Percentiles rank a stretch among this genome's conserved stretches.
phyloP scores from a whole-genome alignment of 345 rosid genomes.

The Linum trigynum region DNA sequence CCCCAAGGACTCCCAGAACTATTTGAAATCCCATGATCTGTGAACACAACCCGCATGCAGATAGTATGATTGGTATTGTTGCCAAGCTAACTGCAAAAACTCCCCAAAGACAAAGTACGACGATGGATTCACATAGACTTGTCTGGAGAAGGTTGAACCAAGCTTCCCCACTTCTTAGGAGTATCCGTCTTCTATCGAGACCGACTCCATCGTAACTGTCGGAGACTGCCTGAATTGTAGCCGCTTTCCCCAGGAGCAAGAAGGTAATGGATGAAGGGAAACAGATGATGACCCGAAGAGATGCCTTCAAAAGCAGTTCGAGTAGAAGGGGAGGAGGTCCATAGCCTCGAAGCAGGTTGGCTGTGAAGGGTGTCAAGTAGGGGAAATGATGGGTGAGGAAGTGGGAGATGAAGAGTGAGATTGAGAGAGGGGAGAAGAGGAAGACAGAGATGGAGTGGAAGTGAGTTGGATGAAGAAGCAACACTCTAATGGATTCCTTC shows the following conservation, averaged over 20 bases:
- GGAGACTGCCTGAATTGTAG: conserved; percentile 27
- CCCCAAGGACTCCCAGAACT: conserved; percentile 15
- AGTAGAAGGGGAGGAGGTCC: background rate
- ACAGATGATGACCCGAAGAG: conserved; percentile 18
- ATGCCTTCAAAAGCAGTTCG: conserved; percentile 17
- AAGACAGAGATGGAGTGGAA: conserved; percentile 25
- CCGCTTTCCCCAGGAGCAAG: conserved; percentile 23
- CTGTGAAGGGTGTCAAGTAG: conserved; percentile 11
- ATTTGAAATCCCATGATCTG: conserved; percentile 9
- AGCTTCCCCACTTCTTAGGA: conserved; percentile 7
- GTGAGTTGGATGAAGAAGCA: conserved; percentile 23
- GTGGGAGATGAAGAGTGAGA: background rate
- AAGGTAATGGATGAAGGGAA: conserved; percentile 26
- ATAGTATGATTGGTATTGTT: conserved; percentile 7
- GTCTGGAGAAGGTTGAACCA: conserved; percentile 30
- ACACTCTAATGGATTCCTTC: conserved; percentile 27
- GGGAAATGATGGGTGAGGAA: no score
- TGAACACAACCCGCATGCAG: conserved; percentile 8
- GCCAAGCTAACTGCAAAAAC: conserved; percentile 11
- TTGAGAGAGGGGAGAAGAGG: conserved; percentile 25
- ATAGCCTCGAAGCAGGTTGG: conserved; percentile 2
- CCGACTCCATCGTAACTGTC: conserved; percentile 23
- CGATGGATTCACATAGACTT: conserved; percentile 18
- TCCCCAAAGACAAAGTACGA: conserved; percentile 17
- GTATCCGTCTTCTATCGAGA: no score